Evolutionary conservation across 768 basidiomycete species (phyloP), one percentile per base, ranked within the genome.

Genomic region (Russula ochroleuca): DNA sequence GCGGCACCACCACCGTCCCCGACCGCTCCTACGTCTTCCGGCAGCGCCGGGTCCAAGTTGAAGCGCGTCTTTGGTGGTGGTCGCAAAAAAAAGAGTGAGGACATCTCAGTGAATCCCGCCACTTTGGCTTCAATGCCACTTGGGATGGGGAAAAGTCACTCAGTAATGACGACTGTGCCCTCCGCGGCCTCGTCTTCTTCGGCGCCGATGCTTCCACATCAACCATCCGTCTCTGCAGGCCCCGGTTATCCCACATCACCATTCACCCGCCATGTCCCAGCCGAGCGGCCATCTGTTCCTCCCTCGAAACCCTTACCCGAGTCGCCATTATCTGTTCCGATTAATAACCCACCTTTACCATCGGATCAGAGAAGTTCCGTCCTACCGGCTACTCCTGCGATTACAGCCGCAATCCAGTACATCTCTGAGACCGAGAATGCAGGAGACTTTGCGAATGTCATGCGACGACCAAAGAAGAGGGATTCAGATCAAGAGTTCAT

Each of bases 1-100:
- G 1, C 70, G 72, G 40, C 66, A 68, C 41, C 69, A 21, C 65
- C 71, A 72, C 40, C 71, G 68, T 66, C 70, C 21, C 69, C 58
- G 25, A 61, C 64, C 54, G 50, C n/a, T 41, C 64, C 68, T 43
- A 57, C 65, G 35, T 59, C 68, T 17, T 40, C 70, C 63, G 54
- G 65, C 60, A 21, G 65, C 72, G 74, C 79, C 35, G 81, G 83
- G 28, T 73, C 74, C 64, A 83, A 78, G 69, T 73, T 88, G 53
- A 85, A 82, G 69, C 84, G 85, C 60, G 84, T 80, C 4, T 83
- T 85, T 69, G 83, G 75, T 48, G 77, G 72, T 48, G 77, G 72
- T 21, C 79, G 85, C 51, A 76, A 83, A 64, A 86, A 84, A 76
- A 83, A 82, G 71, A 79, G 83, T 8, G 82, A 82, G 69, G 81